Evolutionary conservation across 2,329 filamentous ascomycete species (phyloP), one percentile per base, ranked within the genome.

Genomic region (Cyphellophora attinorum): DNA sequence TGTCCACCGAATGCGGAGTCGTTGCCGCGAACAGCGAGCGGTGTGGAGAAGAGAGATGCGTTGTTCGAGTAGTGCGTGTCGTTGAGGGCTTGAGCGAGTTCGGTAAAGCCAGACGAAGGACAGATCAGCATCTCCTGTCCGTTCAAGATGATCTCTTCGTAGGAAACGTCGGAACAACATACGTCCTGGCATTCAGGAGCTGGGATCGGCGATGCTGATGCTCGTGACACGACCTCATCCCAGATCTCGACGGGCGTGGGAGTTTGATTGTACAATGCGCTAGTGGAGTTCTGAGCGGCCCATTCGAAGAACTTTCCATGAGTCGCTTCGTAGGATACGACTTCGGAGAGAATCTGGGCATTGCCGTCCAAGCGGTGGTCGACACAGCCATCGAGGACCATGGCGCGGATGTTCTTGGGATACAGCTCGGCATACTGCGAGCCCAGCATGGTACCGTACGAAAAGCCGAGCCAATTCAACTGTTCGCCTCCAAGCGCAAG

Each of bases 361-460:
- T 8, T 8, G 8, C 8, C n/a, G 21, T 25, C n/a, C n/a, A n/a
- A 25, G n/a, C 8, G n/a, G 21, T 25, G 21, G 44, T 65, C 61
- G 21, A 64, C 34, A 17, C 59, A 55, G 15, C 61, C 63, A 49
- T 68, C 64, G 13, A 68, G 52, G 0, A 52, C 57, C 39, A 67
- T 53, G 3, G 57, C 51, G 6, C 63, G 48, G 34, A 66, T 51
- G 25, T 57, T 59, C 10, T 61, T 41, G 3, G 64, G 63, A 45
- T 56, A 68, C 2, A 66, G 50, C 36, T 58, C 48, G 2, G 63
- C 62, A 41, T 67, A 68, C 27, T 58, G 55, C 8, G 53, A 50
- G 16, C 60, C 64, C 11, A 67, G 49, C 41, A 62, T 57, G 2
- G 59, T 59, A 5, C 64, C 64, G 44, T 69, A 68, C 2, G 61